Evolutionary conservation across 441 rosid species (phyloP).

Genomic region (Capsella rubella): DNA sequence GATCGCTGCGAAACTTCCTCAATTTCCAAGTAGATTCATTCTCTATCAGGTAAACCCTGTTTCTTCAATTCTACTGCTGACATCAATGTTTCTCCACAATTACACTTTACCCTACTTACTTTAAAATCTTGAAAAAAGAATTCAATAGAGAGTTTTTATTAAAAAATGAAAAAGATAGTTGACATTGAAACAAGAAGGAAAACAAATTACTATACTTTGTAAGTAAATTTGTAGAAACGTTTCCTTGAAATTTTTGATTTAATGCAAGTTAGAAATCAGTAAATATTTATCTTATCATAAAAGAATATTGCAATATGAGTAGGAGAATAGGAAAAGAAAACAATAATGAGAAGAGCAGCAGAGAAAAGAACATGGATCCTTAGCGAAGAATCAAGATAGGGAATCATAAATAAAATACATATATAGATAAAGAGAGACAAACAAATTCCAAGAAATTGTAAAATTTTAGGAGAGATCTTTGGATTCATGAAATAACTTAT

Average conservation of each 20-base stretch:
- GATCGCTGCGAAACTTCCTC: conserved; percentile 37
- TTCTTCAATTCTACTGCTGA: conserved; percentile 21
- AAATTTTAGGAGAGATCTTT: conserved; percentile 44
- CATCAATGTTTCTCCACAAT: conserved; percentile 27
- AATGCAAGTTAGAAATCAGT: not conserved
- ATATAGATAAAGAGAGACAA: conserved; percentile 32
- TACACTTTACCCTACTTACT: conserved; percentile 25
- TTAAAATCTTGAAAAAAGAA: not conserved
- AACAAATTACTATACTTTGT: not conserved
- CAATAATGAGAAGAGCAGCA: conserved; percentile 24
- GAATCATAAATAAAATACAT: conserved; percentile 15
- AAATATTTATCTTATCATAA: not conserved
- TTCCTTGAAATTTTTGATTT: not conserved
- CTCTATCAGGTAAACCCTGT: conserved; percentile 30
- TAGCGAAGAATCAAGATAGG: conserved; percentile 23
- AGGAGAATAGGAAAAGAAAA: not conserved
- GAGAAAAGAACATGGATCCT: conserved; percentile 41
- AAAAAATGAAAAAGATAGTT: not conserved
- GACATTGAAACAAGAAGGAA: not conserved
- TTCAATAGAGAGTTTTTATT: not conserved
- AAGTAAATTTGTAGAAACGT: not conserved
- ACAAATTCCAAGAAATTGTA: conserved; percentile 47
- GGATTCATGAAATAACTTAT: conserved; percentile 13
- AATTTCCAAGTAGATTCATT: conserved; percentile 47
- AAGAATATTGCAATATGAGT: not conserved